Percentiles rank a stretch among this genome's conserved stretches.
phyloP scores from a whole-genome alignment of 1,284 basidiomycete species.

The Marasmius sp. region DNA sequence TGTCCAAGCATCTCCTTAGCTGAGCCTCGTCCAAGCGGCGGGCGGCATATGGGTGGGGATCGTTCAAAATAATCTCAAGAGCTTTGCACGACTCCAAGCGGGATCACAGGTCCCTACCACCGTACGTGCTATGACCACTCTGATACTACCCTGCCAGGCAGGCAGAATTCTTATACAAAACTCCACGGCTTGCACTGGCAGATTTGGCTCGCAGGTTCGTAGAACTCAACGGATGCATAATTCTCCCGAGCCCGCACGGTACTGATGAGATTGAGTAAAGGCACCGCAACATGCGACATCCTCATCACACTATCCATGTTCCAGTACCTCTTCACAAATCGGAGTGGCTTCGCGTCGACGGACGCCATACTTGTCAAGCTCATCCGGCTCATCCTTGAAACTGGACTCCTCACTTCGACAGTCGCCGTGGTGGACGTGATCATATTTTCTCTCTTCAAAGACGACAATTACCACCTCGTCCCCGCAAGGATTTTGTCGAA shows the following conservation, averaged over 20 bases:
- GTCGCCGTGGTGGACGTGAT: constrained; percentile 10
- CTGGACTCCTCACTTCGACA: constrained; percentile 8
- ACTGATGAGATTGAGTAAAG: not conserved
- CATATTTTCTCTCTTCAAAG: constrained; percentile 8
- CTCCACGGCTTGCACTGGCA: not conserved
- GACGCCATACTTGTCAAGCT: not conserved
- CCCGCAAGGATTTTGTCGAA: constrained; percentile 14
- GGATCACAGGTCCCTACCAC: not conserved
- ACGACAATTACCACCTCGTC: constrained; percentile 14
- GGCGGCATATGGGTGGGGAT: not conserved
- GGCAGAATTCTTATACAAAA: not conserved
- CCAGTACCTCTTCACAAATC: not conserved
- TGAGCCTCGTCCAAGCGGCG: not conserved
- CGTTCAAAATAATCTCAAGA: not conserved
- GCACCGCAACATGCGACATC: constrained; percentile 13
- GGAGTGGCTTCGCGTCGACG: not conserved
- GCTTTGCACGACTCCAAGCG: not conserved
- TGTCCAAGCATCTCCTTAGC: not conserved
- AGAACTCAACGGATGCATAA: not conserved
- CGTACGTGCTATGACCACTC: not conserved
- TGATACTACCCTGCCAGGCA: not conserved
- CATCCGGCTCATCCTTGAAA: constrained; percentile 12
- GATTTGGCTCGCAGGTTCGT: constrained; percentile 1
- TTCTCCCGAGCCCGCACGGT: not conserved
- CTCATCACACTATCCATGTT: constrained; percentile 7